A percentile compares a stretch with the other conserved stretches of the same genome.
Conservation (phyloP, 129 eudicot species). For the Sambucus nigra region DNA sequence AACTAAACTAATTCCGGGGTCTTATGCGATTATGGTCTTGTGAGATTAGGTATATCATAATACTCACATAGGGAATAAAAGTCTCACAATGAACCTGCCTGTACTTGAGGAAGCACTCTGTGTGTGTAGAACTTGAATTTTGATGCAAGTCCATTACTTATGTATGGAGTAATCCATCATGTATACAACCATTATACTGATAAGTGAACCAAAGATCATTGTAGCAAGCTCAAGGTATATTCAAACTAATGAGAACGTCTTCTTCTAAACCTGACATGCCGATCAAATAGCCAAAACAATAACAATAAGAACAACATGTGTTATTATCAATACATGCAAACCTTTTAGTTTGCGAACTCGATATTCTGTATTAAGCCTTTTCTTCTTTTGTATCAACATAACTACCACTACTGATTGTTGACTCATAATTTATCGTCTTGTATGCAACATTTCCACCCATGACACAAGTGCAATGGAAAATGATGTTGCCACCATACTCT, state of each 20-base stretch:
- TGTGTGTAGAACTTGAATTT: too few relatives aligned
- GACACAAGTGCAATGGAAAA: slow-evolving; percentile 75
- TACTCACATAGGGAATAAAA: too few relatives aligned
- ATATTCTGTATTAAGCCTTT: slow-evolving; percentile 27
- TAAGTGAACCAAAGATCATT: neutral
- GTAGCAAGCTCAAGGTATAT: neutral
- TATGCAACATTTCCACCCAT: slow-evolving; percentile 82
- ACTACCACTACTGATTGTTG: slow-evolving; percentile 10
- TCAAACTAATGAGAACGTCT: slow-evolving; percentile 35
- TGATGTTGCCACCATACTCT: slow-evolving; percentile 56
- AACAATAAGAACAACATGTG: slow-evolving; percentile 48
- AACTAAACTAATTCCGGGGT: too few relatives aligned
- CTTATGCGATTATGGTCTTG: too few relatives aligned
- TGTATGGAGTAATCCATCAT: too few relatives aligned
- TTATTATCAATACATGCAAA: slow-evolving; percentile 49
- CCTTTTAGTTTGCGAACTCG: slow-evolving; percentile 48
- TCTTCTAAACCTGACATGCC: slow-evolving; percentile 50
- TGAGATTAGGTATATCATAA: too few relatives aligned
- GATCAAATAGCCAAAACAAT: slow-evolving; percentile 28
- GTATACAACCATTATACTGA: too few relatives aligned
- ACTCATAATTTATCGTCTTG: slow-evolving; percentile 27
- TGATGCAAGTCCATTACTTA: too few relatives aligned
- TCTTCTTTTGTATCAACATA: slow-evolving; percentile 25
- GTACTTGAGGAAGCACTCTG: too few relatives aligned
- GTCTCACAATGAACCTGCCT: too few relatives aligned